Percentiles rank a stretch among this genome's conserved stretches.
These are phyloP conservation scores for Zelonia costaricensis DNA, from an alignment of 208 protist species.

Conservation along the genomic window DNA sequence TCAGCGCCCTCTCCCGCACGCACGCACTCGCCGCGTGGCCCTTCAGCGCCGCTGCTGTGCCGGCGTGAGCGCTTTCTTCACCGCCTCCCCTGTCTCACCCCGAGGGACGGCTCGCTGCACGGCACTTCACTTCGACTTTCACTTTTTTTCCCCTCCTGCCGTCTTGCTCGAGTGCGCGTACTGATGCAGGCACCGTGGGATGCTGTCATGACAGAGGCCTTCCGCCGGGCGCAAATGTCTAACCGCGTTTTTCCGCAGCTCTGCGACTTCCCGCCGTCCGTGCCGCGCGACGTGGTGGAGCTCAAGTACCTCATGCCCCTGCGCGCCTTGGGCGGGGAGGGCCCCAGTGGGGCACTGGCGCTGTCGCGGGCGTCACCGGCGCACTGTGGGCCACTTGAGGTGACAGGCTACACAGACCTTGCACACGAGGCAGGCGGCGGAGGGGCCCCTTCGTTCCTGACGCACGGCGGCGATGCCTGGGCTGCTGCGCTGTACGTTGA, in stretches of 20 bases:
- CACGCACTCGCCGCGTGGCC: too few species aligned
- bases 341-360: background rate
- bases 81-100: too few species aligned
- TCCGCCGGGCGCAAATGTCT: conserved; percentile 71
- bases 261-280: conserved; percentile 55
- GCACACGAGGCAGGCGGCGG: conserved; percentile 1
- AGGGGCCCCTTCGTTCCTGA: conserved; percentile 4
- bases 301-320: conserved; percentile 51
- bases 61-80: too few species aligned
- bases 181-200: conserved; percentile 9
- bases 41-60: too few species aligned
- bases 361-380: background rate
- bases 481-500: conserved; percentile 11
- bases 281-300: conserved; percentile 39
- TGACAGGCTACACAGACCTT: conserved; percentile 4
- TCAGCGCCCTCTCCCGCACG: too few species aligned
- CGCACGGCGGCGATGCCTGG: conserved; percentile 29
- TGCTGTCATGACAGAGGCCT: conserved; percentile 46
- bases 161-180: background rate
- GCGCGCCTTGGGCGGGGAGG: background rate
- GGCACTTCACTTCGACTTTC: too few species aligned
- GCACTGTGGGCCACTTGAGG: conserved; percentile 14
- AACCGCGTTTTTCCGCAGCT: conserved; percentile 44
- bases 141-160: too few species aligned
- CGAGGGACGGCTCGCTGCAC: too few species aligned